Evolutionary conservation across 805 yeast species (phyloP).

Genomic region (Sungouiozyma intestinalis): DNA sequence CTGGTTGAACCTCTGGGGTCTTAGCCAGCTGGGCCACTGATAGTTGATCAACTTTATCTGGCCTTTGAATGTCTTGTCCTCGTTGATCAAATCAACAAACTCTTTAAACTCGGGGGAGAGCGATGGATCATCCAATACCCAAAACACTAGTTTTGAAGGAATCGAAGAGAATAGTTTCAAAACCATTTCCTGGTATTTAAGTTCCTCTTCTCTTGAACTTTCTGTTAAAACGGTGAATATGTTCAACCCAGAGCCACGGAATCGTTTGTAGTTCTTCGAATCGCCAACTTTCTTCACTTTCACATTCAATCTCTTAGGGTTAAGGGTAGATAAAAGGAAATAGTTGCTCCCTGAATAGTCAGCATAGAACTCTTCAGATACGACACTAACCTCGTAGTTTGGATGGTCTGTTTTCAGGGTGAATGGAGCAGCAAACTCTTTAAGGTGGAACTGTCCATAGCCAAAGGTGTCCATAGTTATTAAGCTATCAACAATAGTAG

Average conservation of each 20-base stretch:
- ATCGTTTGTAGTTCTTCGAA: not conserved
- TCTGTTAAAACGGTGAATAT: slow-evolving; percentile 15
- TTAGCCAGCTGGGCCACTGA: slow-evolving; percentile 89
- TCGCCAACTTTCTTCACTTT: slow-evolving; percentile 8
- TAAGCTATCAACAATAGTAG: slow-evolving; percentile 38
- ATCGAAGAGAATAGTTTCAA: not conserved
- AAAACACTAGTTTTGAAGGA: slow-evolving; percentile 48
- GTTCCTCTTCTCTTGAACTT: slow-evolving; percentile 6
- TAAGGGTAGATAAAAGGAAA: slow-evolving; percentile 9
- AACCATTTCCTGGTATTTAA: slow-evolving; percentile 4
- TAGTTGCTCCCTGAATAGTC: slow-evolving; percentile 13
- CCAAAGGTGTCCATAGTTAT: slow-evolving; percentile 73
- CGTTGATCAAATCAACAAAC: slow-evolving; percentile 37
- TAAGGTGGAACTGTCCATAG: slow-evolving; percentile 53
- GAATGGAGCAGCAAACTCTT: slow-evolving; percentile 5
- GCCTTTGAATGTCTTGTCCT: slow-evolving; percentile 3
- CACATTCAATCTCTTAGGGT: slow-evolving; percentile 15
- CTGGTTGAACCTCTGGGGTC: slow-evolving; percentile 66
- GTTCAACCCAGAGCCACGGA: slow-evolving; percentile 6
- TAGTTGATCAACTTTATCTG: slow-evolving; percentile 57
- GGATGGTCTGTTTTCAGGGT: slow-evolving; percentile 15
- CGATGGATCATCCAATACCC: slow-evolving; percentile 75
- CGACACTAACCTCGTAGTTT: slow-evolving; percentile 14
- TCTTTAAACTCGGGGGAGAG: slow-evolving; percentile 34
- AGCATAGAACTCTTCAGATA: slow-evolving; percentile 17